Evolutionary conservation across 2,329 filamentous ascomycete genomes (phyloP).

Genomic region (Pseudogymnoascus sp.): DNA sequence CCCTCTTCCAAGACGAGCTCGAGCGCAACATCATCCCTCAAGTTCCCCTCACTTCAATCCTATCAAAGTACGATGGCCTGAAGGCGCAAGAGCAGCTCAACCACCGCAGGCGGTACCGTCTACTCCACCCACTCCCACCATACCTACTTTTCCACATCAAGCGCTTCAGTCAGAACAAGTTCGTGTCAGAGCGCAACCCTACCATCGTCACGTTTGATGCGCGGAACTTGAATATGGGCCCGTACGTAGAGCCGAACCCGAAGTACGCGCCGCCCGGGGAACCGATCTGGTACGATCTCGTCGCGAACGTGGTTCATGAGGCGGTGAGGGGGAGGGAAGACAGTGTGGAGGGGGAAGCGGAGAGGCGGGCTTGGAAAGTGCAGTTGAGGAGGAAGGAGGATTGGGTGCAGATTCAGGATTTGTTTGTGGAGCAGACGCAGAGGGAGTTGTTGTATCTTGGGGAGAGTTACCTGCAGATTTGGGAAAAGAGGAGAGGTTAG

Average conservation of each 20-base stretch:
- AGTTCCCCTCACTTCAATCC: constrained; percentile 70
- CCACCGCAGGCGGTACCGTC: constrained; percentile 78
- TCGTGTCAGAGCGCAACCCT: constrained; percentile 89
- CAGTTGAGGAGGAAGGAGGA: constrained; percentile 74
- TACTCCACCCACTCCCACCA: constrained; percentile 83
- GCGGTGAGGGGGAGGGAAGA: constrained; percentile 70
- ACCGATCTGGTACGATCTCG: constrained; percentile 89
- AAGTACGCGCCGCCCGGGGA: constrained; percentile 61
- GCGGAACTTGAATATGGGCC: constrained; percentile 73
- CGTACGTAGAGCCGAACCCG: constrained; percentile 85
- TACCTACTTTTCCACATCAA: constrained; percentile 94
- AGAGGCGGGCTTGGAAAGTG: constrained; percentile 88
- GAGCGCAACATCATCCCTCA: constrained; percentile 96
- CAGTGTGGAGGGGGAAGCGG: constrained; percentile 77
- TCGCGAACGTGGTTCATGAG: constrained; percentile 89
- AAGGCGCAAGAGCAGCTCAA: constrained; percentile 82
- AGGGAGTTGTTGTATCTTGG: constrained; percentile 85
- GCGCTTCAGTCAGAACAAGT: constrained; percentile 94
- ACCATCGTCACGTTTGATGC: constrained; percentile 97
- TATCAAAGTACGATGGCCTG: constrained; percentile 88
- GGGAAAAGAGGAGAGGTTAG: constrained; percentile 66
- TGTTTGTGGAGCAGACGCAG: constrained; percentile 85
- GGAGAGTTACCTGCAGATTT: constrained; percentile 92
- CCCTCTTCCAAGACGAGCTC: constrained; percentile 90
- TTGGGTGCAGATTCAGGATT: constrained; percentile 89